Evolutionary conservation across 495 filamentous ascomycete species (phyloP).

Genomic region (Podospora sp.): DNA sequence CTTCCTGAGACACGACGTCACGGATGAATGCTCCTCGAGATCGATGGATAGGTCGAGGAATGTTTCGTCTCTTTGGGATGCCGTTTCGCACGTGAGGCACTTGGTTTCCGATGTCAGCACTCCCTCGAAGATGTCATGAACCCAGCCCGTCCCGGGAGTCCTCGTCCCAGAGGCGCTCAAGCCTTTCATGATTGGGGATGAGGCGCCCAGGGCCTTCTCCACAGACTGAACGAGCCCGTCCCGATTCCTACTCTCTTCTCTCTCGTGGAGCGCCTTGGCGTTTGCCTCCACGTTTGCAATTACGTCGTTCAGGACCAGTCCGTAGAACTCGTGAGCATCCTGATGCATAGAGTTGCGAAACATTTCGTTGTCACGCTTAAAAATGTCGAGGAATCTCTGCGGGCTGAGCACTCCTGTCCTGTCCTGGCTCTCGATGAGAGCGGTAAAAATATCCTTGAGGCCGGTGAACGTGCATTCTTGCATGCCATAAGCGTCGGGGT

Average conservation of each 20-base stretch:
- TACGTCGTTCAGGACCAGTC: constrained; percentile 92
- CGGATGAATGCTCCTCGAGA: constrained; percentile 91
- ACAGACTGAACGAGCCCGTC: constrained; percentile 43
- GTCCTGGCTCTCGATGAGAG: constrained; percentile 77
- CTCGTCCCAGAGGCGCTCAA: constrained; percentile 35
- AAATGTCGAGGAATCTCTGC: constrained; percentile 87
- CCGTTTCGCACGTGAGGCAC: constrained; percentile 94
- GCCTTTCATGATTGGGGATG: constrained; percentile 47
- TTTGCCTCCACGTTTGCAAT: constrained; percentile 90
- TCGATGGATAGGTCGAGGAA: constrained; percentile 97
- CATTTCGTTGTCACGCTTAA: constrained; percentile 95
- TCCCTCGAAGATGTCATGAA: constrained; percentile 96
- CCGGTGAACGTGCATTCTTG: constrained; percentile 91
- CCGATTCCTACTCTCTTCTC: constrained; percentile 43
- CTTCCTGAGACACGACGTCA: constrained; percentile 90
- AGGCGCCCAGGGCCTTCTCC: constrained; percentile 48
- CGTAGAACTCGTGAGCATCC: constrained; percentile 97
- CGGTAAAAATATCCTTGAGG: constrained; percentile 94
- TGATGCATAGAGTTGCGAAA: constrained; percentile 96
- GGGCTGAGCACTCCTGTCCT: constrained; percentile 92
- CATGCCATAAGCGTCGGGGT: constrained; percentile 83
- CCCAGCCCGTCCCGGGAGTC: constrained; percentile 74
- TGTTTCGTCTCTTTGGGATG: constrained; percentile 91
- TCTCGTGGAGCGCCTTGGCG: constrained; percentile 59
- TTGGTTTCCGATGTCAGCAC: constrained; percentile 93